Evolutionary conservation across 768 basidiomycete species (phyloP).

Genomic region (Hygrophoropsis aurantiaca): DNA sequence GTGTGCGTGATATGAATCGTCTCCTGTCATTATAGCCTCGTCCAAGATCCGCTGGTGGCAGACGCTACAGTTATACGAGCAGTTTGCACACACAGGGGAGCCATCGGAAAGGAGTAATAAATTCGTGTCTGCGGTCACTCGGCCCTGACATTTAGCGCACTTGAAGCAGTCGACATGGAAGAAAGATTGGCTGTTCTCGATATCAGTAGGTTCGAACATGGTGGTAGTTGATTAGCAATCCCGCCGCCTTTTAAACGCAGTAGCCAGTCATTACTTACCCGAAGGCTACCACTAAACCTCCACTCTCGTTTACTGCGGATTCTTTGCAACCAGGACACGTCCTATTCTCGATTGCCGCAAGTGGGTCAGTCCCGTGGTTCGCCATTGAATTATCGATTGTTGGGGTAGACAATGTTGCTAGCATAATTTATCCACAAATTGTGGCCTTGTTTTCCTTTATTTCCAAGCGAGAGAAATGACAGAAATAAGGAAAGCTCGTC

Average conservation of each 20-base stretch:
- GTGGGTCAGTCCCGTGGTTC: slow-evolving; percentile 7
- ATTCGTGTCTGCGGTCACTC: slow-evolving; percentile 95
- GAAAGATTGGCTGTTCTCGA: slow-evolving; percentile 71
- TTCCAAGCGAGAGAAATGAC: neutral
- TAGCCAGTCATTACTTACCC: slow-evolving; percentile 59
- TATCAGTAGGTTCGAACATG: slow-evolving; percentile 8
- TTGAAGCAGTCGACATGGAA: slow-evolving; percentile 96
- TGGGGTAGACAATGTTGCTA: neutral
- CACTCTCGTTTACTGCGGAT: slow-evolving; percentile 77
- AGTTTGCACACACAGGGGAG: slow-evolving; percentile 92
- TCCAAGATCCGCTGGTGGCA: slow-evolving; percentile 94
- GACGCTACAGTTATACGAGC: slow-evolving; percentile 94
- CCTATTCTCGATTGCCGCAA: slow-evolving; percentile 47
- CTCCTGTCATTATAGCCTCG: slow-evolving; percentile 99
- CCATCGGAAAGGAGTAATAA: slow-evolving; percentile 96
- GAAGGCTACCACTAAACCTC: slow-evolving; percentile 91
- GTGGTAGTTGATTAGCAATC: neutral
- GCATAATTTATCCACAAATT: neutral
- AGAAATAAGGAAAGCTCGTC: slow-evolving; percentile 3
- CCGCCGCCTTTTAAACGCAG: slow-evolving; percentile 1
- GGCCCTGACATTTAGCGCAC: slow-evolving; percentile 91
- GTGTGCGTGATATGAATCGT: slow-evolving; percentile 97
- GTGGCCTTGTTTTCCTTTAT: neutral
- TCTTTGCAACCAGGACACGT: slow-evolving; percentile 81
- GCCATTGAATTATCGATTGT: slow-evolving; percentile 12